These are phyloP conservation scores for Elasticomyces elasticus DNA, from an alignment of 495 filamentous ascomycete species.

Conservation along the genomic window DNA sequence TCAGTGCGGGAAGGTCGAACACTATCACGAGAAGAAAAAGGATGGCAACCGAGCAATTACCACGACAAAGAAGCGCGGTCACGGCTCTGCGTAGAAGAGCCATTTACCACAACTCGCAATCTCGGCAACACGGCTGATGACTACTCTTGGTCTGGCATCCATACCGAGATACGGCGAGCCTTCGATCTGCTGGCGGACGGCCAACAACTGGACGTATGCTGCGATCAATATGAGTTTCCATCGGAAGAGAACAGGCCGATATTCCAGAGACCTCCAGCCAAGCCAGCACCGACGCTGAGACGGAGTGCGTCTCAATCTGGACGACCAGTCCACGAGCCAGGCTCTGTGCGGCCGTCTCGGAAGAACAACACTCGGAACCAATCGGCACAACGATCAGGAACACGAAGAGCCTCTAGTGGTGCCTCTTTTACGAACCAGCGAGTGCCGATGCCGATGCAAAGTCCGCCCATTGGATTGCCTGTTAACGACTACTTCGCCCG, in stretches of 20 bases:
- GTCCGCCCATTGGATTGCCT: constrained; percentile 21
- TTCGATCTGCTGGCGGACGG: constrained; percentile 64
- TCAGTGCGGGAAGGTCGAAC: constrained; percentile 79
- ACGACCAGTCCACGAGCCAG: constrained; percentile 15
- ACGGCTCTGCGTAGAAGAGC: constrained; percentile 87
- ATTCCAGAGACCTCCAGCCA: constrained; percentile 60
- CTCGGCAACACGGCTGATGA: constrained; percentile 95
- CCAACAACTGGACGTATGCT: constrained; percentile 66
- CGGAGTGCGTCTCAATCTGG: constrained; percentile 41
- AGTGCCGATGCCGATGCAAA: constrained; percentile 22
- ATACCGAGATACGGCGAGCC: constrained; percentile 78
- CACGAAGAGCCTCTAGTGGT: constrained; percentile 30
- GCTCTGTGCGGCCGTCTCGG: constrained; percentile 34
- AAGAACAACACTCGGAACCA: constrained; percentile 22
- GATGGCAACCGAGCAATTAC: constrained; percentile 58
- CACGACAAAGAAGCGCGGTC: constrained; percentile 50
- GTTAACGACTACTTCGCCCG: constrained; percentile 27
- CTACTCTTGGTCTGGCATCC: constrained; percentile 80
- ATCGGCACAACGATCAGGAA: constrained; percentile 33
- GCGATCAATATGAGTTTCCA: constrained; percentile 75
- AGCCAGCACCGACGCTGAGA: constrained; percentile 51
- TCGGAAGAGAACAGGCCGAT: constrained; percentile 63
- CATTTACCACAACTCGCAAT: constrained; percentile 89
- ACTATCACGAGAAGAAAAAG: constrained; percentile 76
- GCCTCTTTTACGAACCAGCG: constrained; percentile 28